phyloP scores from a whole-genome alignment of 164 flowering plant species.

The Saururus chinensis region DNA sequence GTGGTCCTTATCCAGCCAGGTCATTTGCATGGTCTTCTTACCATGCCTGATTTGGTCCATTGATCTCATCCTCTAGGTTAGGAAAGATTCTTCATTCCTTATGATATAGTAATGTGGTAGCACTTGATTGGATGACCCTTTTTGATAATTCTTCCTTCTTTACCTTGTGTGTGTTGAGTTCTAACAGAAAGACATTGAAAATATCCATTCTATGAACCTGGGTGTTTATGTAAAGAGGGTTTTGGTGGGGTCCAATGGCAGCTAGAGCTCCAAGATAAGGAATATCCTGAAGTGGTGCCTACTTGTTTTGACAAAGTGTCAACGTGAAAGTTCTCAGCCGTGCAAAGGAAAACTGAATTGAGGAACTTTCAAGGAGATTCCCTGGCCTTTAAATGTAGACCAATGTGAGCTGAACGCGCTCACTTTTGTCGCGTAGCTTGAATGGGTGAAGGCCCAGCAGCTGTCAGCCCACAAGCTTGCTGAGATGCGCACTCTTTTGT shows the following conservation, averaged over 20 bases:
- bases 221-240: no score
- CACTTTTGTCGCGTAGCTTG: no score
- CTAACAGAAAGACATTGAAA: background rate
- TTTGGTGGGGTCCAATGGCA: no score
- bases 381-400: background rate
- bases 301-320: background rate
- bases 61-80: background rate
- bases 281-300: background rate
- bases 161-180: background rate
- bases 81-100: background rate
- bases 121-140: background rate
- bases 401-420: background rate
- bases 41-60: background rate
- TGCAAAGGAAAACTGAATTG: background rate
- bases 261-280: no score
- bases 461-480: no score
- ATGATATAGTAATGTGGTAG: background rate
- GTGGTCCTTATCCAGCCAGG: slow-evolving; percentile 19
- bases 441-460: no score
- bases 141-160: no score
- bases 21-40: slow-evolving; percentile 3
- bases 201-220: background rate
- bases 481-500: no score
- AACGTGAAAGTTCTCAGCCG: background rate
- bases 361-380: background rate